Evolutionary conservation across 2,329 filamentous ascomycete genomes (phyloP).

Genomic region (Monilinia fructigena): DNA sequence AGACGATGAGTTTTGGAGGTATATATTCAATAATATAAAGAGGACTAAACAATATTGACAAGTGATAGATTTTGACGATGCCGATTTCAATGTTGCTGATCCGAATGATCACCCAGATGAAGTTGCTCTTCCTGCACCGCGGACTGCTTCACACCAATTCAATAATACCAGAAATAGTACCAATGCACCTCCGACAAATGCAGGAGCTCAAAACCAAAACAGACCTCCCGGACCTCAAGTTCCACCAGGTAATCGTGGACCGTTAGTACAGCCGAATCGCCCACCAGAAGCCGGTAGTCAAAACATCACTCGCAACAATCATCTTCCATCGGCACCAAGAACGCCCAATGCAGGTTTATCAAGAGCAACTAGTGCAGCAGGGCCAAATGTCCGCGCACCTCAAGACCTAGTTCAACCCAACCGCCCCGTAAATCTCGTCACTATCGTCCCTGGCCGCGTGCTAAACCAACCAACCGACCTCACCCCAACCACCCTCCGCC

Average conservation of each 20-base stretch:
- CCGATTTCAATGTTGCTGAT: constrained; percentile 67
- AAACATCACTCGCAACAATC: constrained; percentile 24
- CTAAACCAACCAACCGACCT: constrained; percentile 39
- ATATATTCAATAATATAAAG: constrained; percentile 44
- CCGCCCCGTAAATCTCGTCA: constrained; percentile 26
- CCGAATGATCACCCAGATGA: constrained; percentile 72
- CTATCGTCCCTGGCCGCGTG: constrained; percentile 30
- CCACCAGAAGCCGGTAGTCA: constrained; percentile 29
- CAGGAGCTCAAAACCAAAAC: constrained; percentile 33
- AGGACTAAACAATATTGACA: constrained; percentile 38
- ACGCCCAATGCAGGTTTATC: constrained; percentile 37
- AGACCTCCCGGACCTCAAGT: constrained; percentile 32
- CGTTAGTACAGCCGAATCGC: constrained; percentile 36
- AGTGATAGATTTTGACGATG: constrained; percentile 68
- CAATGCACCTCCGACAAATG: constrained; percentile 21
- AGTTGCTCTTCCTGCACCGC: constrained; percentile 54
- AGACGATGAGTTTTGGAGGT: constrained; percentile 56
- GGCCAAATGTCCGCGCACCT: constrained; percentile 28
- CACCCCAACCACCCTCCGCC: constrained; percentile 5
- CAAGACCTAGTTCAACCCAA: constrained; percentile 26
- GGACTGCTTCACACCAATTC: constrained; percentile 29
- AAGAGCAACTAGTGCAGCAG: constrained; percentile 33
- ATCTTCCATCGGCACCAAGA: constrained; percentile 35
- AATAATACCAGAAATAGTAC: constrained; percentile 29
- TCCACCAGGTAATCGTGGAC: constrained; percentile 24